Evolutionary conservation across 345 rosid species (phyloP).

Genomic region (Orychophragmus violaceus): DNA sequence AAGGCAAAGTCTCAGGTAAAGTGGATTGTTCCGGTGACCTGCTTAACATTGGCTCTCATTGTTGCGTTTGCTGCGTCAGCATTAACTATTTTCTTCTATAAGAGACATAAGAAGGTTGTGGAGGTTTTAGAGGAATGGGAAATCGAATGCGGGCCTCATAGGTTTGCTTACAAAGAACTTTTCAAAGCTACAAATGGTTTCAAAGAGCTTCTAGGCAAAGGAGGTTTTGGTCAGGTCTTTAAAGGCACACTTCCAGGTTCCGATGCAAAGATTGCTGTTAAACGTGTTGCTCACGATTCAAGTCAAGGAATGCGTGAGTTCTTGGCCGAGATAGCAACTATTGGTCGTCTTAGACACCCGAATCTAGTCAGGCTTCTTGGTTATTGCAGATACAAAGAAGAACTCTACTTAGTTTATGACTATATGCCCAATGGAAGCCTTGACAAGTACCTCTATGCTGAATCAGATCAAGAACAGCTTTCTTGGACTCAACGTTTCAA

Average conservation of each 20-base stretch:
- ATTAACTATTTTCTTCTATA: conserved; percentile 9
- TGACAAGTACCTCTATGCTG: conserved; percentile 30
- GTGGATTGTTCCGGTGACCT: conserved; percentile 8
- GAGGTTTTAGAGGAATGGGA: conserved; percentile 50
- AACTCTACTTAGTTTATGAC: conserved; percentile 44
- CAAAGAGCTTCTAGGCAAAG: conserved; percentile 28
- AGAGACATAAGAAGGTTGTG: background rate
- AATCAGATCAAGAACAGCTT: conserved; percentile 29
- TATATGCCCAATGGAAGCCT: conserved; percentile 53
- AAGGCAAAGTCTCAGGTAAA: background rate
- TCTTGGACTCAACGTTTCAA: conserved; percentile 46
- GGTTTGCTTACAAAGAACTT: conserved; percentile 32
- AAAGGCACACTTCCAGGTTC: conserved; percentile 19
- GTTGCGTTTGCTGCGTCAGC: conserved; percentile 10
- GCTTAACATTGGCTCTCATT: conserved; percentile 32
- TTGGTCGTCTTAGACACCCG: conserved; percentile 35
- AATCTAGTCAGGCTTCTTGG: conserved; percentile 46
- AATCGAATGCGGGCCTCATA: conserved; percentile 35
- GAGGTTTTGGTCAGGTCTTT: conserved; percentile 40
- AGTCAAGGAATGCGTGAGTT: conserved; percentile 35
- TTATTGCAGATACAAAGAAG: conserved; percentile 42
- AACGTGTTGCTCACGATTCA: conserved; percentile 24
- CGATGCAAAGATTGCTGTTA: conserved; percentile 29
- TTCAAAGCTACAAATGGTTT: conserved; percentile 31
- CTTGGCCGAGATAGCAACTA: conserved; percentile 33